These are phyloP conservation scores for Aspergillus homomorphus DNA, from an alignment of 495 filamentous ascomycete genomes.

Conservation along the genomic window DNA sequence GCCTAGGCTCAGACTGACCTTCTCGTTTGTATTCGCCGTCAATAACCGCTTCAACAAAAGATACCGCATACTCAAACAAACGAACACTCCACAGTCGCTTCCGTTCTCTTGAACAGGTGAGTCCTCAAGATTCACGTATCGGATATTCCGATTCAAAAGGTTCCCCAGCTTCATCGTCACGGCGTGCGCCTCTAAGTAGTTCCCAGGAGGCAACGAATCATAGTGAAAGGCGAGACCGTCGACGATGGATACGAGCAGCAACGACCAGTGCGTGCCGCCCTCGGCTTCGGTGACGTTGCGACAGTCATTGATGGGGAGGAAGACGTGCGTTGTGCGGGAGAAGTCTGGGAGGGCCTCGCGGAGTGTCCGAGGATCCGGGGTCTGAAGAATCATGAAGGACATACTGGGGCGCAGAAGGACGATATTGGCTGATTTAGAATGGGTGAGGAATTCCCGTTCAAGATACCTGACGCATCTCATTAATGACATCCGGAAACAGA, in stretches of 20 bases:
- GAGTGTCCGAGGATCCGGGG: slow-evolving; percentile 69
- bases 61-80: slow-evolving; percentile 90
- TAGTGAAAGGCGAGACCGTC: slow-evolving; percentile 96
- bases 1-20: slow-evolving; percentile 90
- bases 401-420: slow-evolving; percentile 90
- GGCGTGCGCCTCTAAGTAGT: slow-evolving; percentile 65
- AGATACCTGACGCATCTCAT: slow-evolving; percentile 59
- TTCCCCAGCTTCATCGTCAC: slow-evolving; percentile 59
- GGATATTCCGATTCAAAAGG: slow-evolving; percentile 61
- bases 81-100: slow-evolving; percentile 93
- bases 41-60: slow-evolving; percentile 81
- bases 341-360: slow-evolving; percentile 61
- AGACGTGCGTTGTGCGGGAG: slow-evolving; percentile 81
- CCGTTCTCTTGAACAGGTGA: slow-evolving; percentile 89
- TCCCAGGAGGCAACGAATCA: slow-evolving; percentile 78
- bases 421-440: slow-evolving; percentile 77
- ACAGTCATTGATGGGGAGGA: slow-evolving; percentile 93
- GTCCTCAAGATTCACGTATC: slow-evolving; percentile 75
- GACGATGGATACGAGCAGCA: slow-evolving; percentile 83
- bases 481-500: slow-evolving; percentile 1
- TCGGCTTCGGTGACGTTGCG: slow-evolving; percentile 71
- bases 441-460: slow-evolving; percentile 77
- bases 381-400: slow-evolving; percentile 88
- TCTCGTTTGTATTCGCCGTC: slow-evolving; percentile 67
- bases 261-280: slow-evolving; percentile 91